Evolutionary conservation across 306 rosid species (phyloP).

Genomic region (Astragalus glycyphyllos): DNA sequence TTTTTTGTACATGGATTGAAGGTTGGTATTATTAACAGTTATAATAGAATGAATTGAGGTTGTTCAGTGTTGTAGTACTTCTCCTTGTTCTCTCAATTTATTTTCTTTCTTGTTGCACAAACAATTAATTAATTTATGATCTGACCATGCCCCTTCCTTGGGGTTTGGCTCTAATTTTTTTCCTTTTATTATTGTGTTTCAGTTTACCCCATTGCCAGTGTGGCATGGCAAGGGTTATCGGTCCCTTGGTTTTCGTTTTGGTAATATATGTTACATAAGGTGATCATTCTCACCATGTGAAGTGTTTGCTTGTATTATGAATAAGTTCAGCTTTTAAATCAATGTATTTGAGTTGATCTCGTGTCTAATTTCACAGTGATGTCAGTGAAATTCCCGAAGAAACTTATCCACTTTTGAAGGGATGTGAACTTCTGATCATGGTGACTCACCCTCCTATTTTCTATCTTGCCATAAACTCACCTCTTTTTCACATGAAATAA

Average conservation of each 20-base stretch:
- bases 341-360: constrained; percentile 40
- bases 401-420: constrained; percentile 86
- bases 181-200: constrained; percentile 43
- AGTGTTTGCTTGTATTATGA: neutral
- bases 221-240: constrained; percentile 93
- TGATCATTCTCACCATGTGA: constrained; percentile 49
- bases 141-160: constrained; percentile 33
- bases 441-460: constrained; percentile 48
- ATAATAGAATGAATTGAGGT: constrained; percentile 21
- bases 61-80: neutral
- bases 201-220: constrained; percentile 92
- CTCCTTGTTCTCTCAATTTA: constrained; percentile 2
- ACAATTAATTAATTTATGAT: constrained; percentile 33
- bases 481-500: constrained; percentile 19
- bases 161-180: constrained; percentile 27
- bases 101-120: constrained; percentile 31
- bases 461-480: neutral
- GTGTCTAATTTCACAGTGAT: constrained; percentile 62
- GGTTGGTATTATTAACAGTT: constrained; percentile 52
- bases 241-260: constrained; percentile 91
- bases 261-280: constrained; percentile 93
- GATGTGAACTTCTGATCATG: constrained; percentile 81
- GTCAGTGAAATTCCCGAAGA: constrained; percentile 93
- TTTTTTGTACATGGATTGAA: constrained; percentile 73
- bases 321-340: constrained; percentile 24